Evolutionary conservation across 1,139 yeast genomes (phyloP).

Genomic region (Taphrina populina): DNA sequence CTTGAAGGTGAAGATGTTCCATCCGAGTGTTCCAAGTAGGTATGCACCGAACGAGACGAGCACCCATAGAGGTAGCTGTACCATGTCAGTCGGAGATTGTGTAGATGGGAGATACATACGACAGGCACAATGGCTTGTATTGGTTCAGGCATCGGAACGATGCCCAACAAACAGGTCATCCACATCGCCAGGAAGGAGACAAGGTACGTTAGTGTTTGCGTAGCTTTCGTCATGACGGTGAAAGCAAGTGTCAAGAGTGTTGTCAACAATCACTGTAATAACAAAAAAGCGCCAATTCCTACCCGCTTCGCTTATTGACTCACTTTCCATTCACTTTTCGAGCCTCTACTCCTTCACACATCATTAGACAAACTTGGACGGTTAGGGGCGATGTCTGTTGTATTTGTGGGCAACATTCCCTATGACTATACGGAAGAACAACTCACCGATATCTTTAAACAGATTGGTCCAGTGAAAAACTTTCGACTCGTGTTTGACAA

Average conservation of each 20-base stretch:
- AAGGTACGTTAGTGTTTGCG: slow-evolving; percentile 56
- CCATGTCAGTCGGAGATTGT: background rate
- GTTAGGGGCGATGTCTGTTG: slow-evolving; percentile 5
- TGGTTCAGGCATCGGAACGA: slow-evolving; percentile 56
- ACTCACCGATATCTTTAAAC: slow-evolving; percentile 50
- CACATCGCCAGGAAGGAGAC: slow-evolving; percentile 57
- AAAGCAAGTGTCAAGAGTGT: too few relatives aligned
- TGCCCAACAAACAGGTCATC: slow-evolving; percentile 55
- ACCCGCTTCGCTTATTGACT: too few relatives aligned
- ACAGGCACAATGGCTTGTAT: slow-evolving; percentile 63
- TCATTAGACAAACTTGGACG: too few relatives aligned
- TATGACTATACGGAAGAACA: slow-evolving; percentile 87
- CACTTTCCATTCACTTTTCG: too few relatives aligned
- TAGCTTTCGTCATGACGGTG: slow-evolving; percentile 64
- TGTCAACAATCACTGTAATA: too few relatives aligned
- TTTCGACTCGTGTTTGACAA: slow-evolving; percentile 79
- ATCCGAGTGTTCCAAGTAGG: slow-evolving; percentile 69
- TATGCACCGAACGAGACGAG: slow-evolving; percentile 70
- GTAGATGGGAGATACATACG: slow-evolving; percentile 32
- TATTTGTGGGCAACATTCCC: slow-evolving; percentile 60
- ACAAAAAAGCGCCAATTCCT: too few relatives aligned
- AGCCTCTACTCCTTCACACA: too few relatives aligned
- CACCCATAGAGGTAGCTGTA: slow-evolving; percentile 66
- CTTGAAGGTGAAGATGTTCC: slow-evolving; percentile 68
- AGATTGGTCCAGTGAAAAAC: slow-evolving; percentile 79